Conservation (phyloP, 2,329 filamentous ascomycete species). For the Biscogniauxia mediterranea region DNA sequence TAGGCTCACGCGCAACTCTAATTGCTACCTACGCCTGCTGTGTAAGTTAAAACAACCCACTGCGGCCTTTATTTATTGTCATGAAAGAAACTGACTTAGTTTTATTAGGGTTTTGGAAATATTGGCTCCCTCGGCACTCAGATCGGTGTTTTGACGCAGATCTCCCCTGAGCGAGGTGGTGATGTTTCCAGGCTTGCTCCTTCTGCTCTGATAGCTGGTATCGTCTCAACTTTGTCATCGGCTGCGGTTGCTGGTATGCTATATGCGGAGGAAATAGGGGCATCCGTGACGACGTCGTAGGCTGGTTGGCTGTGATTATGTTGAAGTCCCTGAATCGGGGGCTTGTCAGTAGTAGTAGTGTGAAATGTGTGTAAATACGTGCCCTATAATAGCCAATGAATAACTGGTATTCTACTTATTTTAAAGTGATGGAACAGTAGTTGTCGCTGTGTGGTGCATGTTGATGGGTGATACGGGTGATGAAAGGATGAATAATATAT, state of each 20-base stretch:
- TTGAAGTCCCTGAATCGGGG: no score
- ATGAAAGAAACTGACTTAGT: conserved; percentile 17
- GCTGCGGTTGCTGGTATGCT: conserved; percentile 77
- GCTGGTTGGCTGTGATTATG: no score
- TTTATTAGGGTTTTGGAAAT: conserved; percentile 67
- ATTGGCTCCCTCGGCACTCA: conserved; percentile 85
- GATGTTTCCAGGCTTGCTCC: conserved; percentile 75
- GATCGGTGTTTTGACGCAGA: conserved; percentile 81
- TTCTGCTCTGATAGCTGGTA: conserved; percentile 74
- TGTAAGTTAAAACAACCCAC: conserved; percentile 34
- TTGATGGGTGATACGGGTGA: no score
- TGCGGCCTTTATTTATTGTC: background rate
- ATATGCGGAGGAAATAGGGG: conserved; percentile 23
- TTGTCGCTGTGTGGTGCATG: no score
- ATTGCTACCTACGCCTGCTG: conserved; percentile 87
- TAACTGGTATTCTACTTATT: background rate
- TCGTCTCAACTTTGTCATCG: conserved; percentile 75
- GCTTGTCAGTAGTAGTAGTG: background rate
- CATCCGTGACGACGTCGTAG: background rate
- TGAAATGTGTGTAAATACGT: background rate
- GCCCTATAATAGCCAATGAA: background rate
- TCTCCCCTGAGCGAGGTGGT: conserved; percentile 70
- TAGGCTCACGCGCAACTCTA: conserved; percentile 70
- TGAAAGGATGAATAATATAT: no score
- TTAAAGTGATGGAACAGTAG: background rate